A percentile compares a stretch with the other conserved stretches of the same genome.
phyloP scores from a whole-genome alignment of 2,329 filamentous ascomycete genomes.

The Cladosporium sp. region DNA sequence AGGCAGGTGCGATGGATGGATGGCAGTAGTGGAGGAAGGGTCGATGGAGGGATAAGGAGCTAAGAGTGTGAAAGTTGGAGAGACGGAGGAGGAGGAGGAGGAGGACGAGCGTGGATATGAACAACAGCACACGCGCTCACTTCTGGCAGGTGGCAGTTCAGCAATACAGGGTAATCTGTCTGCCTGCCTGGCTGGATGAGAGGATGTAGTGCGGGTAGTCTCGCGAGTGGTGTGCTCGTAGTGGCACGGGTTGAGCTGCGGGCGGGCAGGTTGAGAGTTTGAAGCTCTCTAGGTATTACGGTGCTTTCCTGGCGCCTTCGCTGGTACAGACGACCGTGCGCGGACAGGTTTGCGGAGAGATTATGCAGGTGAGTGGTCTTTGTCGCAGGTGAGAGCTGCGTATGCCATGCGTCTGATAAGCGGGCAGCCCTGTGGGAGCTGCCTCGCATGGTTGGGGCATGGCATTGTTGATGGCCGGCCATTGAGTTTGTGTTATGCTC shows the following conservation, averaged over 20 bases:
- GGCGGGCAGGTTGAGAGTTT: slow-evolving; percentile 7
- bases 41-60: slow-evolving; percentile 6
- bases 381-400: neutral
- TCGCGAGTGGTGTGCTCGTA: neutral
- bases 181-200: neutral
- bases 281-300: neutral
- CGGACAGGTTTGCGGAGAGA: slow-evolving; percentile 1
- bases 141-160: neutral
- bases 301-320: neutral
- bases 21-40: slow-evolving; percentile 10
- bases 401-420: slow-evolving; percentile 13
- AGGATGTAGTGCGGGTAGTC: neutral
- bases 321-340: slow-evolving; percentile 2
- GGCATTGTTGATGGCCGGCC: neutral
- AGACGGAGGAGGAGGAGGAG: slow-evolving; percentile 1
- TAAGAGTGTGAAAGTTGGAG: neutral
- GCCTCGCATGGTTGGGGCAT: slow-evolving; percentile 4
- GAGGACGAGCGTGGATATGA: slow-evolving; percentile 17
- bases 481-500: neutral
- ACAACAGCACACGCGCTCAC: neutral
- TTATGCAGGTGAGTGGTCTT: slow-evolving; percentile 9
- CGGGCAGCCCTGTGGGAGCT: neutral
- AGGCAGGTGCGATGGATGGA: slow-evolving; percentile 6
- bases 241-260: slow-evolving; percentile 7
- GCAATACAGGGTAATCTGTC: neutral